Evolutionary conservation across 148 eudicot species (phyloP), one percentile per base, ranked within the genome.

Genomic region (Silene conica): DNA sequence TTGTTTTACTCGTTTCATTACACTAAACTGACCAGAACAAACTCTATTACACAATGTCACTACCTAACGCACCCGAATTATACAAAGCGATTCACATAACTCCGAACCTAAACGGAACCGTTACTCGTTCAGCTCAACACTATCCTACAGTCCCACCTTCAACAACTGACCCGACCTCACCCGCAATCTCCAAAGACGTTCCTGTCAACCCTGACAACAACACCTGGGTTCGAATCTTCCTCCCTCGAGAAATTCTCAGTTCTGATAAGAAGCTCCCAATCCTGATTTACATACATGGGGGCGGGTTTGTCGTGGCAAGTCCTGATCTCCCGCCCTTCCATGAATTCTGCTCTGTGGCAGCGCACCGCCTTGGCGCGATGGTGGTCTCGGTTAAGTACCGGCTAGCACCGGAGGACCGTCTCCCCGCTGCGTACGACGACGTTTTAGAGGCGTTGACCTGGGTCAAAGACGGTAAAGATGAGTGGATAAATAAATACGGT

Each of bases 361-460:
- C 85, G 22, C n/a, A 31, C 12, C 71, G 23, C 6, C 73, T 72
- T 43, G 9, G 13, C 9, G 85, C 84, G 3, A 12, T 83, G 56
- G 79, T 86, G 0, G 63, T 83, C 8, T 83, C 89, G 8, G 73
- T 86, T 1, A 82, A 83, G 11, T 86, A 86, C 59, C 79, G 89
- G 28, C 77, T 83, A 3, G 85, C 89, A 2, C 89, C 89, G 0
- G 85, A 81, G 16, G 59, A 77, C 55, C 85, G 89, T 6, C 85
- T 86, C 14, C 89, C 89, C 0, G 82, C 80, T 5, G 83, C 82
- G 2, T 86, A 86, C 77, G 82, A 83, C 52, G 86, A 86, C 69
- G 77, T 79, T 62, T 75, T 81, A 57, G 83, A 81, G 45, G 78
- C 80, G 10, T 66, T 83, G 50, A 2, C 14, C 10, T 86, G 89